phyloP scores from a whole-genome alignment of 257 asterid genomes.

The Fraxinus quadrangulata region DNA sequence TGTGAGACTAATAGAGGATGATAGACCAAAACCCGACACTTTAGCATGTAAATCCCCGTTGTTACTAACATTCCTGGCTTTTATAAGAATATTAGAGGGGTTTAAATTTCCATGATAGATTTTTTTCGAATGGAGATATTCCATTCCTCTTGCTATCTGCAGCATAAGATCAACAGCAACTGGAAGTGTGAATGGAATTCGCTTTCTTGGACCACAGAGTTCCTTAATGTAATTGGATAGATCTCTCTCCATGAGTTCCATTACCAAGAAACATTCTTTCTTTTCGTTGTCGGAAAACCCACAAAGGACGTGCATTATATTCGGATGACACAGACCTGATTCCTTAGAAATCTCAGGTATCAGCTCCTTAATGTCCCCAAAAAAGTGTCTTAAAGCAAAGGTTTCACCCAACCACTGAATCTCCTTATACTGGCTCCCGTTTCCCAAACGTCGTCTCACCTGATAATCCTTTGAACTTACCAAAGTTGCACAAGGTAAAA shows the following conservation, averaged over 20 bases:
- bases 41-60: conserved; percentile 73
- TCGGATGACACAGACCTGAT: conserved; percentile 72
- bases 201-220: conserved; percentile 58
- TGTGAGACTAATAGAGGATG: conserved; percentile 32
- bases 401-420: conserved; percentile 91
- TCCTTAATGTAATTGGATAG: conserved; percentile 68
- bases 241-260: conserved; percentile 80
- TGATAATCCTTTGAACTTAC: conserved; percentile 69
- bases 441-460: conserved; percentile 69
- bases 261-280: conserved; percentile 69
- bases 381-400: conserved; percentile 71
- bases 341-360: conserved; percentile 47
- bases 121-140: conserved; percentile 73
- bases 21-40: conserved; percentile 65
- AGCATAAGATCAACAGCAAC: conserved; percentile 78
- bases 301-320: conserved; percentile 61
- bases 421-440: conserved; percentile 73
- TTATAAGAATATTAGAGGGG: conserved; percentile 62
- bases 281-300: conserved; percentile 73
- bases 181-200: conserved; percentile 69
- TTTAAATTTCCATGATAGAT: conserved; percentile 78
- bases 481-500: conserved; percentile 53
- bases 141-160: conserved; percentile 96
- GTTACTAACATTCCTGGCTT: conserved; percentile 36
- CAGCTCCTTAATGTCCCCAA: conserved; percentile 50